These are phyloP conservation scores for Lodderomyces beijingensis DNA, from an alignment of 1,139 yeast species.

Conservation along the genomic window DNA sequence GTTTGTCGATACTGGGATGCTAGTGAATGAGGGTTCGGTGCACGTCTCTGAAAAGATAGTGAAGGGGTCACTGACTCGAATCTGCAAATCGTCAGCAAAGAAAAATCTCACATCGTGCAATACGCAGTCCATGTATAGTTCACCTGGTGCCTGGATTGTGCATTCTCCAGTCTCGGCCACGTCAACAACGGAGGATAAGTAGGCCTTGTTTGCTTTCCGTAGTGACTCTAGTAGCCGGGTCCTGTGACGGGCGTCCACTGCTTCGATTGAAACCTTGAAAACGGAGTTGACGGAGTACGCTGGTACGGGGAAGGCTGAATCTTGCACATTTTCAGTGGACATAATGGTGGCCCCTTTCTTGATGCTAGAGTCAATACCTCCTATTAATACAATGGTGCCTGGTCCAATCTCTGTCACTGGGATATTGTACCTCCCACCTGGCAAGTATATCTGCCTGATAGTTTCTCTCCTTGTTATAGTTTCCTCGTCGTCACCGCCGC, in stretches of 20 bases:
- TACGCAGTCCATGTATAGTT: conserved; percentile 79
- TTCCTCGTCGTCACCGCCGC: conserved; percentile 48
- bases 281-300: conserved; percentile 53
- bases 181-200: conserved; percentile 59
- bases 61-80: conserved; percentile 83
- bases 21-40: conserved; percentile 59
- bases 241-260: conserved; percentile 71
- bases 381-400: conserved; percentile 65
- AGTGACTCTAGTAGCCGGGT: conserved; percentile 71
- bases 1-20: conserved; percentile 52
- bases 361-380: conserved; percentile 56
- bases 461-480: conserved; percentile 31
- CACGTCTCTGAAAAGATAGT: conserved; percentile 80
- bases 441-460: conserved; percentile 49
- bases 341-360: conserved; percentile 55
- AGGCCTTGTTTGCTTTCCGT: conserved; percentile 56
- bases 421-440: conserved; percentile 70
- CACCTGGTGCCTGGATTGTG: conserved; percentile 79
- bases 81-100: conserved; percentile 57
- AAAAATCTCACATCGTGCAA: conserved; percentile 69
- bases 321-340: conserved; percentile 7
- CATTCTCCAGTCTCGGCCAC: conserved; percentile 92
- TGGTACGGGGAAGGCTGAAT: conserved; percentile 32
- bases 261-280: conserved; percentile 80
- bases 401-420: conserved; percentile 51